A percentile compares a stretch with the other conserved stretches of the same genome.
phyloP scores from a whole-genome alignment of 345 rosid genomes.

The Erysimum cheiranthoides region DNA sequence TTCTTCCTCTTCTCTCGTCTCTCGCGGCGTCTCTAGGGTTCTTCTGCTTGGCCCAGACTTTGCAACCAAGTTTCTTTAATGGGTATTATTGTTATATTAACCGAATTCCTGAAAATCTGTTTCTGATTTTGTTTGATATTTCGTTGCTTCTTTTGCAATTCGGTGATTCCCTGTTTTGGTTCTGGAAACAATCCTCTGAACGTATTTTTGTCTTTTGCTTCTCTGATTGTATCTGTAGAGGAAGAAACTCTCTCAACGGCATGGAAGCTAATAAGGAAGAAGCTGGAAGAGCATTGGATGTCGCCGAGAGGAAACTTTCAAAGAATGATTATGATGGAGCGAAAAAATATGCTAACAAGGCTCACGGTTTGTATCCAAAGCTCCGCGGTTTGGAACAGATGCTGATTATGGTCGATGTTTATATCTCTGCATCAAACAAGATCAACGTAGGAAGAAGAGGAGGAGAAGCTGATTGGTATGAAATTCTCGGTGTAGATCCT shows the following conservation, averaged over 20 bases:
- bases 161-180: not conserved
- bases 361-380: slow-evolving; percentile 35
- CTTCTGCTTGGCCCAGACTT: not conserved
- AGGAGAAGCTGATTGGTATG: slow-evolving; percentile 69
- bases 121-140: not conserved
- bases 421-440: slow-evolving; percentile 4
- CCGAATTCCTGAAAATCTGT: not conserved
- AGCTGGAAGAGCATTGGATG: slow-evolving; percentile 25
- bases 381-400: slow-evolving; percentile 36
- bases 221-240: slow-evolving; percentile 1
- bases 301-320: slow-evolving; percentile 23
- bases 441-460: slow-evolving; percentile 38
- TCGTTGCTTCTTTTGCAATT: not conserved
- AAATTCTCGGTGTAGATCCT: slow-evolving; percentile 63
- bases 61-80: not conserved
- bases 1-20: not conserved
- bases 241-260: not conserved
- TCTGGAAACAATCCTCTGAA: not conserved
- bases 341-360: slow-evolving; percentile 2
- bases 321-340: slow-evolving; percentile 17
- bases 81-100: slow-evolving; percentile 12
- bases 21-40: slow-evolving; percentile 2
- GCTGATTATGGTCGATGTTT: slow-evolving; percentile 15
- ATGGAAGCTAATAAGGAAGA: slow-evolving; percentile 20
- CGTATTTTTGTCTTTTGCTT: not conserved